These are phyloP conservation scores for Capsicum chinense DNA, from an alignment of 257 asterid species.

Conservation along the genomic window DNA sequence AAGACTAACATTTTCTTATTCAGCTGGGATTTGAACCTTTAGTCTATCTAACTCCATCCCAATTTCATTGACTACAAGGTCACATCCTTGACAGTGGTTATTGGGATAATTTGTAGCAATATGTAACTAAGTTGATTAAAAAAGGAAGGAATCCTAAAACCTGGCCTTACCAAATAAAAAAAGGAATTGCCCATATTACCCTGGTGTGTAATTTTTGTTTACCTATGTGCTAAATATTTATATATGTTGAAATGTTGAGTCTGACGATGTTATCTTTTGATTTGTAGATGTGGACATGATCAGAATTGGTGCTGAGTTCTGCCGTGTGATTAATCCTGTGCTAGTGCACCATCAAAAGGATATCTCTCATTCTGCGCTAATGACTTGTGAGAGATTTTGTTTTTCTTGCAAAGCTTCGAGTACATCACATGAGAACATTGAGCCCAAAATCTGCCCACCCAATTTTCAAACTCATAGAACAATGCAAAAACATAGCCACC, in stretches of 20 bases:
- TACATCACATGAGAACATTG: conserved; percentile 46
- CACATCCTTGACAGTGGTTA: neutral
- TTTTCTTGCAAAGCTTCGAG: neutral
- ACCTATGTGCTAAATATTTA: neutral
- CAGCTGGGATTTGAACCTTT: neutral
- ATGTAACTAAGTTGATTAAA: neutral
- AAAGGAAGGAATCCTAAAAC: neutral
- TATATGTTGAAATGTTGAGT: neutral
- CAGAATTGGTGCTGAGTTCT: neutral
- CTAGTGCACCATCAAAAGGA: conserved; percentile 18
- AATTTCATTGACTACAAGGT: neutral
- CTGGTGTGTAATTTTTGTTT: neutral
- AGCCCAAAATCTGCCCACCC: conserved; percentile 57
- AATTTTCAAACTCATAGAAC: conserved; percentile 47
- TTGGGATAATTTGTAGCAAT: neutral
- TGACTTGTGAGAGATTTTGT: neutral
- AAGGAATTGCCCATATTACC: neutral
- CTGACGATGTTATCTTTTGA: neutral
- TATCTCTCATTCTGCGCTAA: neutral
- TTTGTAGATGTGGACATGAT: conserved; percentile 2
- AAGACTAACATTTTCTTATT: no score
- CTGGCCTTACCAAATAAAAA: neutral
- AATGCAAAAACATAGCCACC: conserved; percentile 59
- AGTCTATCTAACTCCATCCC: neutral
- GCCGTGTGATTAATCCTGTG: neutral